Conservation (phyloP, 495 filamentous ascomycete genomes). For the Neohortaea acidophila region DNA sequence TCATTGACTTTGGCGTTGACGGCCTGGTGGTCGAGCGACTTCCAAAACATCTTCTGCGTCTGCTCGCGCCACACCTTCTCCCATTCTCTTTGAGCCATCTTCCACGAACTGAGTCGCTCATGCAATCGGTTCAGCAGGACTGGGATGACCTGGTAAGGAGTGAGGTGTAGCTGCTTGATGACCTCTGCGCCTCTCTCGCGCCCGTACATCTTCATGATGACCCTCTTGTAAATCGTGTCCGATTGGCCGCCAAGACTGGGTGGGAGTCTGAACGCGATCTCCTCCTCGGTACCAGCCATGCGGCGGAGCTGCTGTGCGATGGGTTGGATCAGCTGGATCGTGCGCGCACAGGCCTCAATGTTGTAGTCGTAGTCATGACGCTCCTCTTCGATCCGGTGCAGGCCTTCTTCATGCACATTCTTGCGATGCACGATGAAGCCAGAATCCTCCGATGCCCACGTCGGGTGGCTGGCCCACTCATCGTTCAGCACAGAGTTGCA, state of each 20-base stretch:
- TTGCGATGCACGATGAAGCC: slow-evolving; percentile 97
- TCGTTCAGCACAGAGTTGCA: slow-evolving; percentile 88
- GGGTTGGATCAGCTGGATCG: slow-evolving; percentile 87
- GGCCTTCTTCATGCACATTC: slow-evolving; percentile 79
- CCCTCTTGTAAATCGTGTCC: slow-evolving; percentile 86
- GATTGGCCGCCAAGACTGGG: slow-evolving; percentile 80
- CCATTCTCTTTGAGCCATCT: slow-evolving; percentile 87
- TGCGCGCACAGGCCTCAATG: slow-evolving; percentile 83
- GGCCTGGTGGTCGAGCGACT: slow-evolving; percentile 89
- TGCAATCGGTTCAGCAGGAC: slow-evolving; percentile 76
- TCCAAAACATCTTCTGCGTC: slow-evolving; percentile 81
- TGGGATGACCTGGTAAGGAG: slow-evolving; percentile 70
- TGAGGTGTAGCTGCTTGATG: slow-evolving; percentile 62
- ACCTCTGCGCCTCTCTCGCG: slow-evolving; percentile 66
- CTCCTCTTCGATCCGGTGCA: slow-evolving; percentile 95
- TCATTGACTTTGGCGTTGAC: slow-evolving; percentile 58
- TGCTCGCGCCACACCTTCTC: slow-evolving; percentile 96
- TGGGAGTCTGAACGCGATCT: slow-evolving; percentile 53
- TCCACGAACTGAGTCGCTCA: slow-evolving; percentile 92
- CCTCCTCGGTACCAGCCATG: slow-evolving; percentile 54
- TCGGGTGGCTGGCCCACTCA: slow-evolving; percentile 96
- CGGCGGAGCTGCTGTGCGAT: slow-evolving; percentile 75
- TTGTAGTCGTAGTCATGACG: slow-evolving; percentile 98
- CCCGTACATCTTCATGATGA: slow-evolving; percentile 97
- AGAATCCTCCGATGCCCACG: slow-evolving; percentile 96